phyloP scores from a whole-genome alignment of 2,329 filamentous ascomycete species.

The Fusarium sp. region DNA sequence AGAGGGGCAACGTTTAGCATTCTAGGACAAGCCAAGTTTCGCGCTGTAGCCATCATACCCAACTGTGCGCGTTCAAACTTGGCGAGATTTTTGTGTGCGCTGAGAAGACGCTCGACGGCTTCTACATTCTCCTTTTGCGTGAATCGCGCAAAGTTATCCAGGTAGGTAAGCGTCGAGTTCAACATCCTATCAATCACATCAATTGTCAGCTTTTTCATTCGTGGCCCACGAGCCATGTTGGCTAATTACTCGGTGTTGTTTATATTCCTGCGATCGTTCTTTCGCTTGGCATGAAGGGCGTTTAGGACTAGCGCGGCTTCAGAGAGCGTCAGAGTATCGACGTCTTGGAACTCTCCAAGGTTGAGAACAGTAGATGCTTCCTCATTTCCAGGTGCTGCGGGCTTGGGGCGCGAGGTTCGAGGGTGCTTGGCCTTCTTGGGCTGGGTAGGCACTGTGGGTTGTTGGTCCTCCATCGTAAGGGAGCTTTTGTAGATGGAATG shows the following conservation, averaged over 20 bases:
- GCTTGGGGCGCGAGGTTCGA: constrained; percentile 71
- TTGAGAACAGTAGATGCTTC: constrained; percentile 83
- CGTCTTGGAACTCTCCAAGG: constrained; percentile 92
- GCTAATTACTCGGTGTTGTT: constrained; percentile 79
- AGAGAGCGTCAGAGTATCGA: constrained; percentile 89
- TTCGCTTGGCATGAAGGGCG: constrained; percentile 82
- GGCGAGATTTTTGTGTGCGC: constrained; percentile 79
- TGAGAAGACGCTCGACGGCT: constrained; percentile 88
- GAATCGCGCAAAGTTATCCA: constrained; percentile 94
- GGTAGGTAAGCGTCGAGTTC: constrained; percentile 88
- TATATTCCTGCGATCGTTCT: constrained; percentile 80
- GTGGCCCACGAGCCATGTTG: neutral
- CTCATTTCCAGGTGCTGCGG: constrained; percentile 79
- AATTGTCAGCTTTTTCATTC: constrained; percentile 17
- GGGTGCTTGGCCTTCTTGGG: constrained; percentile 38
- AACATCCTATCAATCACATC: constrained; percentile 66
- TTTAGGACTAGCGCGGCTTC: constrained; percentile 93
- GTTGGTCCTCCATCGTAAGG: constrained; percentile 28
- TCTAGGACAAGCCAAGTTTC: neutral
- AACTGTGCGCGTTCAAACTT: constrained; percentile 95
- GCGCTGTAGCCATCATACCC: constrained; percentile 61
- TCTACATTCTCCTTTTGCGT: constrained; percentile 95
- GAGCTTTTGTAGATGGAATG: constrained; percentile 2
- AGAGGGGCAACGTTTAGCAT: constrained; percentile 16
- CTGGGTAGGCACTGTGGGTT: constrained; percentile 10